Evolutionary conservation across 139 green algal genomes (phyloP).

Genomic region (Chlamydomonas schloesseri): DNA sequence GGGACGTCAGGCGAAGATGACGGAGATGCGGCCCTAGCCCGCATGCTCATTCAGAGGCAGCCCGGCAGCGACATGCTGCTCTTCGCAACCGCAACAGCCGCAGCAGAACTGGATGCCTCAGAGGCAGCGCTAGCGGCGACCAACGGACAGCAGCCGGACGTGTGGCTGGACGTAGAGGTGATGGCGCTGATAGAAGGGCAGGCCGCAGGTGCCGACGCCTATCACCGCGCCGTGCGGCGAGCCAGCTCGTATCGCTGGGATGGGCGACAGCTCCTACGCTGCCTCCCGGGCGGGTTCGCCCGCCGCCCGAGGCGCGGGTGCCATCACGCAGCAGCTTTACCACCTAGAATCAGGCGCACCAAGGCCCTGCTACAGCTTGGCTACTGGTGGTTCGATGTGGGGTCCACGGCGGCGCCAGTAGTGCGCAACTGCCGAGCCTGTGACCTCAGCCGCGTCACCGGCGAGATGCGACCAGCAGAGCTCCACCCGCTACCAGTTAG

Average conservation of each 20-base stretch:
- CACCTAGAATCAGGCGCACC: background rate
- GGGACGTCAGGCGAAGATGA: background rate
- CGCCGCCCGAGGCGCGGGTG: too few species aligned
- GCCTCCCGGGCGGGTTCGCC: too few species aligned
- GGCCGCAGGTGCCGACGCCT: too few species aligned
- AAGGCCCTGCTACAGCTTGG: background rate
- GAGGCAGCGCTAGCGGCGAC: too few species aligned
- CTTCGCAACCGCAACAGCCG: too few species aligned
- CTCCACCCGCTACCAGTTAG: slow-evolving; percentile 31
- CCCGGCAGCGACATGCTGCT: background rate
- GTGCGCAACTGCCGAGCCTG: background rate
- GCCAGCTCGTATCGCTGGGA: too few species aligned
- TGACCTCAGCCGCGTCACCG: background rate
- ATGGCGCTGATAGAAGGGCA: background rate
- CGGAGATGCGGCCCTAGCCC: background rate
- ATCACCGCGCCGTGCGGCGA: too few species aligned
- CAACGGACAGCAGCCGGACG: background rate
- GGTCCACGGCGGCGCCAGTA: background rate
- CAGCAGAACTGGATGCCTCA: background rate
- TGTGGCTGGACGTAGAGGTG: background rate
- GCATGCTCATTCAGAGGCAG: background rate
- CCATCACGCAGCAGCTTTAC: background rate
- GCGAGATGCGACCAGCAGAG: background rate
- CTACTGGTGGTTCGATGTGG: background rate
- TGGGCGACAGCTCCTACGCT: too few species aligned